Evolutionary conservation across 371 early-diverging fungal species (phyloP), one percentile per base, ranked within the genome.

Genomic region (Mortierella sp.): DNA sequence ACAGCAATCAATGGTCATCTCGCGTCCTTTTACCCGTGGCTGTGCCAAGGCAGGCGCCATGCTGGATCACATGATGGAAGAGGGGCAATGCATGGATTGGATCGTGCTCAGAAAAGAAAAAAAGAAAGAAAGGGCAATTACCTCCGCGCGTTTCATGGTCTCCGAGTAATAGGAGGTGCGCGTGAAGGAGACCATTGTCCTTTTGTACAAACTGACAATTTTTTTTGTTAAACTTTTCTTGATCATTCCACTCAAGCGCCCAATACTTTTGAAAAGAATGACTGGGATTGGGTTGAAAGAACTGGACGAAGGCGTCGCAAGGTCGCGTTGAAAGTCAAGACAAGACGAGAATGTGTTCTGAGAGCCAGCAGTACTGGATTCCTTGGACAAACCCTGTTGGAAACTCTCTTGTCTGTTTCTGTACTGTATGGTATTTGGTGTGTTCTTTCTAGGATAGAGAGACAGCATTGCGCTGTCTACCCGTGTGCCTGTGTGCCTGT

Each of bases 121-220:
- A 16, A 12, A 58, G 27, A 56, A 6, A 55, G 7, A n/a, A 8
- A n/a, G 27, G 14, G 12, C 21, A 29, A 29, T 29, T 14, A 35
- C n/a, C 60, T 60, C 60, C 60, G 60, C 60, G 60, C 60, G 60
- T 60, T 60, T 60, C 60, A 60, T 60, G 60, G 60, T 60, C 60
- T 60, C 60, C 32, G 60, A 60, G 60, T 32, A 60, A 16, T 32
- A 60, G 60, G 60, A 60, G 60, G 35, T n/a, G 32, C 14, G 60
- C 32, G 32, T 27, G 32, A 32, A 29, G 32, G 60, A 58, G 60
- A 5, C 29, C 32, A 32, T 16, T 58, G 32, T 60, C 16, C 29
- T 4, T n/a, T 58, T 29, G n/a, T 16, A 7, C 18, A 51, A 51
- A 32, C 14, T 29, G 60, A 1, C 4, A 29, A 32, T 16, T 51